These are phyloP conservation scores for Podaxis sp. DNA, from an alignment of 768 basidiomycete genomes.

Conservation along the genomic window DNA sequence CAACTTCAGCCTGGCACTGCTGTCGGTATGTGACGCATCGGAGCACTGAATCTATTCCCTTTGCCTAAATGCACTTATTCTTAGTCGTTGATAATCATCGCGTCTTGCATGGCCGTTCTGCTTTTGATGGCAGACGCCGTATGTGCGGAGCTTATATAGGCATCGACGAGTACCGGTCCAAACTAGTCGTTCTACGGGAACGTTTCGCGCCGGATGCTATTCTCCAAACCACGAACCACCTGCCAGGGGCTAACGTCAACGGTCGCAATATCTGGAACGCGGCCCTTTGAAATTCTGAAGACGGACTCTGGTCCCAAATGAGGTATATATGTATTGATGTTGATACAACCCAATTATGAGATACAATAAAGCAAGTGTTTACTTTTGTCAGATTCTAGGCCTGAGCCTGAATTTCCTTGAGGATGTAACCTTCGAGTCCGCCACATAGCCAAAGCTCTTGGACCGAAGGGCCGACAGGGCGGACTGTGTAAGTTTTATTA, in stretches of 20 bases:
- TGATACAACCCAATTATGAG: slow-evolving; percentile 3
- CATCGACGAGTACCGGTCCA: slow-evolving; percentile 85
- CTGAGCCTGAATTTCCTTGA: slow-evolving; percentile 62
- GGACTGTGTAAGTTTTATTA: slow-evolving; percentile 59
- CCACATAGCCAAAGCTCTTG: slow-evolving; percentile 98
- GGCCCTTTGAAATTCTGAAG: slow-evolving; percentile 38
- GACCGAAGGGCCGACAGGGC: slow-evolving; percentile 87
- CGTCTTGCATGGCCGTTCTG: slow-evolving; percentile 91
- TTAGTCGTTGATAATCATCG: slow-evolving; percentile 91
- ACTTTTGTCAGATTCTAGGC: slow-evolving; percentile 15
- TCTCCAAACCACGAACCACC: slow-evolving; percentile 24
- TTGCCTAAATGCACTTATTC: not conserved
- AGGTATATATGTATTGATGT: slow-evolving; percentile 4
- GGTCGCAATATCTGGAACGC: slow-evolving; percentile 60
- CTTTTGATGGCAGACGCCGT: slow-evolving; percentile 81
- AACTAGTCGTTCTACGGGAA: slow-evolving; percentile 66
- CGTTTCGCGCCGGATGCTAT: slow-evolving; percentile 44
- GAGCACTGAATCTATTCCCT: not conserved
- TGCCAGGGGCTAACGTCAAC: slow-evolving; percentile 25
- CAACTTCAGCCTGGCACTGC: slow-evolving; percentile 87
- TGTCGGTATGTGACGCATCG: slow-evolving; percentile 54
- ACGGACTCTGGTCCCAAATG: not conserved
- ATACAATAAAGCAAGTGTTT: not conserved
- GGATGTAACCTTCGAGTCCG: slow-evolving; percentile 88
- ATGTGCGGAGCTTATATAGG: slow-evolving; percentile 98